Evolutionary conservation across 345 rosid genomes (phyloP), one percentile per base, ranked within the genome.

Genomic region (Pugionium cornutum): DNA sequence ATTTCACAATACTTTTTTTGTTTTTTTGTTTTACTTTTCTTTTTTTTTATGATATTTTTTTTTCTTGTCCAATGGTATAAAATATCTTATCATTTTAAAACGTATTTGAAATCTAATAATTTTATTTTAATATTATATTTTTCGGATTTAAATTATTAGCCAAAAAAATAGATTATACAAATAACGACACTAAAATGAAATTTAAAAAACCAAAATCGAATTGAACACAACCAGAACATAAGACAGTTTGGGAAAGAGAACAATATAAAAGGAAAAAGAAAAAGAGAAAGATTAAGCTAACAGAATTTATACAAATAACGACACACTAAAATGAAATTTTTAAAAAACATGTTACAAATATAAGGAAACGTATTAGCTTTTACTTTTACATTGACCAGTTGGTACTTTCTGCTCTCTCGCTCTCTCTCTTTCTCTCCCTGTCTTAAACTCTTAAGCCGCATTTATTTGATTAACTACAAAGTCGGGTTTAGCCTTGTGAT

Each of bases 401-500:
- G 37, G 54, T 61, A 60, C 26, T 28, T 1, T 33, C 18, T 33
- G 0, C 36, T 36, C 7, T 36, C 41, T 6, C 9, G 41, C 47
- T 45, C 25, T 44, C 10, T 54, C 10, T 54, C 34, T 65, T 18
- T 18, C 18, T 18, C 18, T 18, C 18, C 18, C 18, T 18, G 18
- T 18, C 18, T 18, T 18, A 18, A 3, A 30, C 48, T 6, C 39
- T 18, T 10, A 41, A 29, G 39, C 45, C 2, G 18, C 9, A 18
- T 57, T 57, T 57, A 41, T 31, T 37, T 31, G 10, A 9, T 31
- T 37, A 18, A 18, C 54, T 52, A 35, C 2, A 2, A 28, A 31
- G 4, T 30, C 31, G 9, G 60, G 33, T 39, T 52, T 74, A 54
- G 28, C 64, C 64, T 28, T 44, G 69, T 18, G 73, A 36, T 75